These are phyloP conservation scores for Diplodia mutila DNA, from an alignment of 2,329 filamentous ascomycete genomes.

Conservation along the genomic window DNA sequence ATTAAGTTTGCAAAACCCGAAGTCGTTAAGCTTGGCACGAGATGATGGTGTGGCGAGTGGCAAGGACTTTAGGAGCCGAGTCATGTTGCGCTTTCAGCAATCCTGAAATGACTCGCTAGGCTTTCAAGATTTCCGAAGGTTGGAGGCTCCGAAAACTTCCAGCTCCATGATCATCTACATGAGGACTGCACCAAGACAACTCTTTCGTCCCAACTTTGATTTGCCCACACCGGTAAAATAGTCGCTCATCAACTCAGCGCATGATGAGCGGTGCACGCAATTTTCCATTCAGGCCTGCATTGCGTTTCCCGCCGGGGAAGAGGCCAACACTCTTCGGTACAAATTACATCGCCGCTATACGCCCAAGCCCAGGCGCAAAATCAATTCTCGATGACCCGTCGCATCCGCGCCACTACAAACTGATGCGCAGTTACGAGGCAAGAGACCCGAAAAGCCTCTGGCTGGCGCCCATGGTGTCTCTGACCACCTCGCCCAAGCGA, in stretches of 20 bases:
- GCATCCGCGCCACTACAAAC: background rate
- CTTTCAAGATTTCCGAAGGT: background rate
- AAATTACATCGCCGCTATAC: background rate
- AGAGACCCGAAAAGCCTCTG: constrained; percentile 36
- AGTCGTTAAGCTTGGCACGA: background rate
- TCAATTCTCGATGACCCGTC: background rate
- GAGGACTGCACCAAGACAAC: background rate
- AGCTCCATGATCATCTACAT: background rate
- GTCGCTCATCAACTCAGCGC: too few species aligned
- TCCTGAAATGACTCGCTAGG: background rate
- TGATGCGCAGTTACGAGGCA: constrained; percentile 1
- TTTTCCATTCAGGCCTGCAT: background rate
- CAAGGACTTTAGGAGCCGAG: background rate
- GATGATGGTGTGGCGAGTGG: background rate
- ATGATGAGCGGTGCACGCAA: background rate
- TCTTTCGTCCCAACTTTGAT: background rate
- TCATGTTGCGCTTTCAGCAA: background rate
- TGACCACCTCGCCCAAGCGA: constrained; percentile 36
- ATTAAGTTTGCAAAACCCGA: too few species aligned
- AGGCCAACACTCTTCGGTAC: constrained; percentile 3
- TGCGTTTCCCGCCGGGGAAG: background rate
- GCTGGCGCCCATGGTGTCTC: constrained; percentile 37
- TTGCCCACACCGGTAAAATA: background rate
- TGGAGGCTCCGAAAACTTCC: background rate
- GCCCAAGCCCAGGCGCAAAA: background rate